phyloP scores from a whole-genome alignment of 2,329 filamentous ascomycete species.

The Talaromyces sp. region DNA sequence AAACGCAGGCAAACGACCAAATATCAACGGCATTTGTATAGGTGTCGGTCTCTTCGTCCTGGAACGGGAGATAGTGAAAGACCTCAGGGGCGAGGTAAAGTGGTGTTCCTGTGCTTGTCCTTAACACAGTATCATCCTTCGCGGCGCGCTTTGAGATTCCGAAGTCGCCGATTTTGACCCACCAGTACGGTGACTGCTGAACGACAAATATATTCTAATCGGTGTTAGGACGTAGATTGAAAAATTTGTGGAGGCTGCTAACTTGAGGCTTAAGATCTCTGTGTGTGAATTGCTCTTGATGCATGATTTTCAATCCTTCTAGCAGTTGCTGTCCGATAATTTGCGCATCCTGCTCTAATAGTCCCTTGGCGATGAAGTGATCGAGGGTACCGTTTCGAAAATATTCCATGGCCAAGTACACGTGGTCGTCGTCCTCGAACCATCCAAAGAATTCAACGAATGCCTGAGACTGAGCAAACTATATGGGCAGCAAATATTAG shows the following conservation, averaged over 20 bases:
- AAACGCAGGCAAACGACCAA: not conserved
- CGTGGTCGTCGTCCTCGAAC: constrained; percentile 25
- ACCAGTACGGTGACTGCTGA: constrained; percentile 23
- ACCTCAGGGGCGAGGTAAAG: not conserved
- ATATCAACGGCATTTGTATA: constrained; percentile 1
- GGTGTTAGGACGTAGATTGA: not conserved
- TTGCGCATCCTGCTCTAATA: constrained; percentile 24
- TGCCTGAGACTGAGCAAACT: not conserved
- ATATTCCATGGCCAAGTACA: constrained; percentile 40
- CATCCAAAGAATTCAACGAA: constrained; percentile 34
- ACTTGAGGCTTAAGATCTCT: constrained; percentile 36
- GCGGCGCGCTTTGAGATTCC: constrained; percentile 30
- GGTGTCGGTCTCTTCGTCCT: not conserved
- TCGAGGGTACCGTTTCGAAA: constrained; percentile 31
- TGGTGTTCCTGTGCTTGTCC: not conserved
- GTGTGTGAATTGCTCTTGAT: constrained; percentile 31
- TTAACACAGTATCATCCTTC: constrained; percentile 3
- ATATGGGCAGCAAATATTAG: not conserved
- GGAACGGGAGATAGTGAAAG: not conserved
- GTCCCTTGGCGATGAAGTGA: constrained; percentile 17
- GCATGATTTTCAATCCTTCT: constrained; percentile 31
- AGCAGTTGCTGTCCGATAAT: constrained; percentile 28
- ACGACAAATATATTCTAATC: constrained; percentile 31
- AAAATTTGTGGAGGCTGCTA: not conserved
- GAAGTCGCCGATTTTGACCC: constrained; percentile 39